Evolutionary conservation across 176 grass and related monocot species (phyloP), one percentile per base, ranked within the genome.

Genomic region (Olyra latifolia): DNA sequence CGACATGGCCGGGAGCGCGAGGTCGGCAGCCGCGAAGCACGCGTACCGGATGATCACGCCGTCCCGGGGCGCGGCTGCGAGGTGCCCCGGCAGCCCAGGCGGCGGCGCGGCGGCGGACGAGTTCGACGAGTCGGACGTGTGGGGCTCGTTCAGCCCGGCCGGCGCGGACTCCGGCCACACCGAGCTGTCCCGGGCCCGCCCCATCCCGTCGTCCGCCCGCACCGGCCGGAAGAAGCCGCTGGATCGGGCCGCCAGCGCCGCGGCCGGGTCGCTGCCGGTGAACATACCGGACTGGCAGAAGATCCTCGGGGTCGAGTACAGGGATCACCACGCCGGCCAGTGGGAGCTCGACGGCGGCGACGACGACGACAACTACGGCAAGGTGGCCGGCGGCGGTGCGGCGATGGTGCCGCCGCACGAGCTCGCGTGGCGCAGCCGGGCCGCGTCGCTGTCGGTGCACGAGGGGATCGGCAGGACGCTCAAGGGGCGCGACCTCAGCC

Each of bases 211-310:
- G 16, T 57, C 83, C 38, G 71, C 46, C 44, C 22, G 67, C 61
- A 17, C 62, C 25, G 58, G 73, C 30, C 64, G 74, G 62, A 89
- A 72, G 62, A 91, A 78, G 65, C 35, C 77, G 22, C 8, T 30
- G 8, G 82, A 77, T 2, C 56, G 68, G 16, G n/a, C 6, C 7
- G 35, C 16, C 12, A 22, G 23, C 17, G 57, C 91, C 35, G 76
- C 56, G 13, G 19, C 75, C 4, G 90, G 87, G 15, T 98, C 92
- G 66, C 57, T 94, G 48, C 95, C 95, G 53, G 85, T 98, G 68
- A 87, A 84, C 69, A 89, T 98, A 73, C 92, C 95, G 46, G 95
- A 98, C 79, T 98, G 92, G 95, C 91, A 91, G 17, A 94, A 98
- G 86, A 94, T 94, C 69, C 85, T 98, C 4, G 84, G 90, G 16